A percentile compares a stretch with the other conserved stretches of the same genome.
phyloP scores from a whole-genome alignment of 805 yeast genomes.

The Tetrapisispora phaffii region DNA sequence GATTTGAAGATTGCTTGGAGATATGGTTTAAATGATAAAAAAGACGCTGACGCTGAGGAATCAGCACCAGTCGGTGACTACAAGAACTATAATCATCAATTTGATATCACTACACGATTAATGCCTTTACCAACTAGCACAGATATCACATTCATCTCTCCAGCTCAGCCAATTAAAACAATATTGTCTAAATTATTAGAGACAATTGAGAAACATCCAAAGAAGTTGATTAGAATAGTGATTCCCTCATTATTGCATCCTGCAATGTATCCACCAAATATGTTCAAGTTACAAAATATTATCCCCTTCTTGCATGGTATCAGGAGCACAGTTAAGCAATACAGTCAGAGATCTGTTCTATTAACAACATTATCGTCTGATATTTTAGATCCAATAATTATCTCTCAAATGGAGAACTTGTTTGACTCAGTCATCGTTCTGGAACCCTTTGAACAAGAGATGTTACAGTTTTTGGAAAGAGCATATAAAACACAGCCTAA shows the following conservation, averaged over 20 bases:
- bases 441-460: slow-evolving; percentile 72
- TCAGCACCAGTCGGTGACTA: slow-evolving; percentile 25
- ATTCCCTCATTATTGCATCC: slow-evolving; percentile 79
- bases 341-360: slow-evolving; percentile 39
- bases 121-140: slow-evolving; percentile 53
- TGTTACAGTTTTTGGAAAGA: slow-evolving; percentile 53
- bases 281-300: slow-evolving; percentile 38
- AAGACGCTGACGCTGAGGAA: slow-evolving; percentile 3
- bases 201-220: slow-evolving; percentile 34
- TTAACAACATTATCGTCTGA: slow-evolving; percentile 53
- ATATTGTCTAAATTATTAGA: slow-evolving; percentile 36
- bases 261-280: slow-evolving; percentile 48
- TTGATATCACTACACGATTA: slow-evolving; percentile 67
- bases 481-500: slow-evolving; percentile 55
- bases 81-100: slow-evolving; percentile 52
- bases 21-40: slow-evolving; percentile 47
- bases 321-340: slow-evolving; percentile 41
- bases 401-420: slow-evolving; percentile 46
- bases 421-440: slow-evolving; percentile 63
- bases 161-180: slow-evolving; percentile 22
- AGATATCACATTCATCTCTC: slow-evolving; percentile 51
- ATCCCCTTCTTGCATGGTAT: slow-evolving; percentile 55
- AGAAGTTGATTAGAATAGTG: slow-evolving; percentile 50
- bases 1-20: slow-evolving; percentile 92
- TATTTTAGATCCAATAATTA: slow-evolving; percentile 42